Evolutionary conservation across 768 basidiomycete genomes (phyloP), one percentile per base, ranked within the genome.

Genomic region (Trametes cingulata): DNA sequence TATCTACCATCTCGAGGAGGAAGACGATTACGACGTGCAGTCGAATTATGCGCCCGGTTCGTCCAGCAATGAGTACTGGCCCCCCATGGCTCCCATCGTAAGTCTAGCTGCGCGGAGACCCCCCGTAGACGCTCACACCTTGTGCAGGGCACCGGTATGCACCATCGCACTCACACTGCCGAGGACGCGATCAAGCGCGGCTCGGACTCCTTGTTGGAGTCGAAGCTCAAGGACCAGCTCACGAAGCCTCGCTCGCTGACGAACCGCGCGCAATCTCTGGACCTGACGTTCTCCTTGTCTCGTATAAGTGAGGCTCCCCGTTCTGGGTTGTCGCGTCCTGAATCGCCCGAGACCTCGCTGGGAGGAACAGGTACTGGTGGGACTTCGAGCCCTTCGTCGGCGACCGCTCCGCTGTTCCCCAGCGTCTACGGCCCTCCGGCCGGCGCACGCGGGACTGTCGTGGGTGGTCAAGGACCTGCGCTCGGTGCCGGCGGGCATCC

Each of bases 191-290:
- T 88, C 65, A 91, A 92, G 69, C 85, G 91, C 57, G 90, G 91
- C 27, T 91, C 90, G 1, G 91, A 95, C 73, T 90, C 93, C 19
- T 77, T 92, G 41, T 78, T 93, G 20, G 91, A 93, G 67, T 85
- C 91, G 39, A 94, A 94, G 71, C 72, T 94, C 45, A 91, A 89
- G 74, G 90, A 91, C 60, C 88, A 87, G 64, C 75, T 76, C 61
- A 78, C 80, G 35, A 92, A 92, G 74, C 90, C 91, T 5, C 87
- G 92, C 48, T 88, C 91, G 4, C 76, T 93, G 62, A 87, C 87
- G 62, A 92, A 92, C 66, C 88, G 93, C 17, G 93, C 93, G 0
- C 93, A 95, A 71, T 92, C 90, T 5, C 85, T 96, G 47, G 93
- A 96, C 70, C 77, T 96, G 64, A 93, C 90, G 0, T 85, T 85